Conservation (phyloP, 1,284 basidiomycete species). For the Fomitiporia mediterranea region DNA sequence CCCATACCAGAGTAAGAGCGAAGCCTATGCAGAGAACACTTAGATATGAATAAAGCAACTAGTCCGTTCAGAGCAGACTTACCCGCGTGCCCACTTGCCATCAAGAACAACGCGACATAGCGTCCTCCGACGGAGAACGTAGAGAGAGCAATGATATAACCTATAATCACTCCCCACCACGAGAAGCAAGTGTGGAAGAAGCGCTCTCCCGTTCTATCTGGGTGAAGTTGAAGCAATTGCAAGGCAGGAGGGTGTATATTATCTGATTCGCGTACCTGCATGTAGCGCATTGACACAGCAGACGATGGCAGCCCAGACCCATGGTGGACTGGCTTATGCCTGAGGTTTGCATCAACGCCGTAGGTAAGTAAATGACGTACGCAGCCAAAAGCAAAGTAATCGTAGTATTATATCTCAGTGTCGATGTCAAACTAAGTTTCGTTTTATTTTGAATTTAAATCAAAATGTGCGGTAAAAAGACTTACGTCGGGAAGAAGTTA, state of each 20-base stretch:
- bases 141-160: conserved; percentile 55
- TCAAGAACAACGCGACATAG: conserved; percentile 63
- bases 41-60: neutral
- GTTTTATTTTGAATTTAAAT: conserved; percentile 17
- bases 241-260: neutral
- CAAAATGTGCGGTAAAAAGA: neutral
- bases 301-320: conserved; percentile 52
- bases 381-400: conserved; percentile 33
- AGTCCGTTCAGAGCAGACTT: neutral
- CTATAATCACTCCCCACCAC: conserved; percentile 60
- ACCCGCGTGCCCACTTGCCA: conserved; percentile 35
- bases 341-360: neutral
- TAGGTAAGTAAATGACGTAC: conserved; percentile 25
- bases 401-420: conserved; percentile 34
- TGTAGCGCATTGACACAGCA: conserved; percentile 63
- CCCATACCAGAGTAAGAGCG: conserved; percentile 59
- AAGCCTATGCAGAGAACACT: conserved; percentile 27
- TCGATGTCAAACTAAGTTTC: conserved; percentile 29
- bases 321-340: conserved; percentile 47
- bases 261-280: conserved; percentile 39
- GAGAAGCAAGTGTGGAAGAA: conserved; percentile 61
- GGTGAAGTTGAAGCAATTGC: neutral
- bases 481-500: conserved; percentile 33
- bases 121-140: conserved; percentile 52
- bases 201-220: conserved; percentile 58